Conservation (phyloP, 2,329 filamentous ascomycete species). For the Plectosphaerella cucumerina region DNA sequence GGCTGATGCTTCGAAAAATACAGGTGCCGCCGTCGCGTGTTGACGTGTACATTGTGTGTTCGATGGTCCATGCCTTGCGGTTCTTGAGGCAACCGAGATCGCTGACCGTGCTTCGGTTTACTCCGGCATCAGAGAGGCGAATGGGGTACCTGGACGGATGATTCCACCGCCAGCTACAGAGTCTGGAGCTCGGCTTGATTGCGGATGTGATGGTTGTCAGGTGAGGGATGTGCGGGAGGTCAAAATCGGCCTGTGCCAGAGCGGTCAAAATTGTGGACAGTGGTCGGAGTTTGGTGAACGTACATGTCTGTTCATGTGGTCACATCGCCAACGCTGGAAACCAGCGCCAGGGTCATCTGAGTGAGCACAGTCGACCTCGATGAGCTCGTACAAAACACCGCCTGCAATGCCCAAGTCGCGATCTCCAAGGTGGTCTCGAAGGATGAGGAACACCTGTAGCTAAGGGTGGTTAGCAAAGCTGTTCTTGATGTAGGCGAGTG, state of each 20-base stretch:
- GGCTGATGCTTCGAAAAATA: constrained; percentile 28
- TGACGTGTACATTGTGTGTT: constrained; percentile 37
- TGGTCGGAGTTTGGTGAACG: constrained; percentile 6
- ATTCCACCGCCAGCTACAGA: constrained; percentile 30
- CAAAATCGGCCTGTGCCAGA: constrained; percentile 29
- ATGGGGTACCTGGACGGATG: constrained; percentile 34
- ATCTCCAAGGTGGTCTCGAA: constrained; percentile 39
- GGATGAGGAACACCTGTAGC: constrained; percentile 32
- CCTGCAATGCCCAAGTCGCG: constrained; percentile 38
- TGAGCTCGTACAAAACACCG: constrained; percentile 41
- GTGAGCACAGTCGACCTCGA: constrained; percentile 39
- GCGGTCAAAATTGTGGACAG: constrained; percentile 3
- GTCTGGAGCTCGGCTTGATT: constrained; percentile 32
- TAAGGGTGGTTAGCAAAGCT: background rate
- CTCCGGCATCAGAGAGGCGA: constrained; percentile 31
- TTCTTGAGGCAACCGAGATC: constrained; percentile 30
- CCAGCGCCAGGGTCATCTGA: constrained; percentile 40
- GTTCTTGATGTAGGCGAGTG: background rate
- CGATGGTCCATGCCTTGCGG: constrained; percentile 36
- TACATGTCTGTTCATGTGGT: constrained; percentile 40
- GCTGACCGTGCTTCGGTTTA: constrained; percentile 15
- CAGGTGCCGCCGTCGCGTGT: constrained; percentile 31
- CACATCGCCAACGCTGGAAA: constrained; percentile 41
- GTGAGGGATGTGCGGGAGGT: constrained; percentile 42
- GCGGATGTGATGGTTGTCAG: constrained; percentile 38